Base-by-base conservation (phyloP, 2,329 filamentous ascomycete genomes). In the Alternaria angustiovoidea region DNA sequence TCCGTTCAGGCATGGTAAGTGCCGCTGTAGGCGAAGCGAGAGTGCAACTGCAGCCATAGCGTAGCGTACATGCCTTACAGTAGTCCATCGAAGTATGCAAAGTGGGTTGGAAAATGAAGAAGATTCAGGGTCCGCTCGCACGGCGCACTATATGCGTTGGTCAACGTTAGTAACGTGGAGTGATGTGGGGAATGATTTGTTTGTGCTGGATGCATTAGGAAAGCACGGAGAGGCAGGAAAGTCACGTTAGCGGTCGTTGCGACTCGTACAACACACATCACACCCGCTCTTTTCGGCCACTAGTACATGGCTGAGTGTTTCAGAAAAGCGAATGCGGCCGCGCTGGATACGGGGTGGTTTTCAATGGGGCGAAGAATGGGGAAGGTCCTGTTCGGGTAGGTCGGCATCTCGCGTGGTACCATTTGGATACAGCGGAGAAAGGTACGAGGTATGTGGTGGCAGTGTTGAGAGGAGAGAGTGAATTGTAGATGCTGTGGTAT, bases 121-220 rank as follows among this genome's bases (percentile, higher is more conserved):
- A 49, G 46, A 49, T 36, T 38, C 46, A 49, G 46, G 46, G 46
- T 49, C 46, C 46, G 32, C 30, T 49, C 46, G 20, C 46, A 49
- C 46, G 46, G 46, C 14, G 34, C 46, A 20, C 46, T 36, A 26
- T 18, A 18, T 49, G 46, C 20, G 46, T 26, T 49, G 46, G 46
- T 49, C 30, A 26, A 18, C 46, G 7, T 3, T 49, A 49, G 32
- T 38, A 49, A 49, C 20, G 34, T 49, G 46, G 46, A 49, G 46
- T 49, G 18, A 49, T 49, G 20, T 38, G 46, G 46, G 46, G 46
- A 49, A 49, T 36, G 39, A 49, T 49, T 49, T 36, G 22, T 38
- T 36, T 18, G 46, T 49, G 46, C 18, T 49, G 30, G 30, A 49
- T 38, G 30, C 46, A 49, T 49, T 49, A 12, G 46, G 46, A 49